Evolutionary conservation across 1,284 basidiomycete genomes (phyloP), one percentile per base, ranked within the genome.

Genomic region (Naganishia cerealis): DNA sequence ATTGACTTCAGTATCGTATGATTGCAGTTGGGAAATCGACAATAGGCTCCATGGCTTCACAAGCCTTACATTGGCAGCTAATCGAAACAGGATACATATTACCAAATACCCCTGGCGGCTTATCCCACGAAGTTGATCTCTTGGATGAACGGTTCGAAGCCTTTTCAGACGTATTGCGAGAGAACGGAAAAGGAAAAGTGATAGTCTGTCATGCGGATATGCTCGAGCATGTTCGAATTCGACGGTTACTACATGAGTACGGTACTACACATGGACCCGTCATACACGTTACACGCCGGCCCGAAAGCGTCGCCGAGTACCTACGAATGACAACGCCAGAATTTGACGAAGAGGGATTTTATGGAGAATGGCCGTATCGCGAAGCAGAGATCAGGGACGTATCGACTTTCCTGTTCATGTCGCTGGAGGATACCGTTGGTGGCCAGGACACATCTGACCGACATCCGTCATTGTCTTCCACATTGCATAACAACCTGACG

Each of bases 191-290:
- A 53, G 59, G 67, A 18, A 70, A 65, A 38, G 56, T 70, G 15
- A 57, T 70, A 26, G 65, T 70, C 46, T 56, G 57, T 36, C 57
- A 52, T 55, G 42, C 63, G 48, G 68, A 62, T 42, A 29, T 54
- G 10, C 52, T 70, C 16, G 29, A 40, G 4, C 33, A 67, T 24
- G 16, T 58, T 40, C 52, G 58, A 2, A 50, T 52, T 15, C 55
- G 90, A 33, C 83, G 87, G n/a, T 75, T 90, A 5, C 81, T 95
- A 69, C 84, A 86, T 75, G 81, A 84, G 8, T 93, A 91, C 75
- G 85, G 85, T 4, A 80, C 77, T 42, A 79, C 81, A 42, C 81
- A 80, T 39, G 86, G 86, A 0, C 85, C 86, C 0, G 86, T 90
- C 24, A 86, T 90, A 33, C 85, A 89, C 77, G 82, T 90, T 52